These are phyloP conservation scores for Suhomyces wounanorum DNA, from an alignment of 1,139 yeast genomes.

Conservation along the genomic window DNA sequence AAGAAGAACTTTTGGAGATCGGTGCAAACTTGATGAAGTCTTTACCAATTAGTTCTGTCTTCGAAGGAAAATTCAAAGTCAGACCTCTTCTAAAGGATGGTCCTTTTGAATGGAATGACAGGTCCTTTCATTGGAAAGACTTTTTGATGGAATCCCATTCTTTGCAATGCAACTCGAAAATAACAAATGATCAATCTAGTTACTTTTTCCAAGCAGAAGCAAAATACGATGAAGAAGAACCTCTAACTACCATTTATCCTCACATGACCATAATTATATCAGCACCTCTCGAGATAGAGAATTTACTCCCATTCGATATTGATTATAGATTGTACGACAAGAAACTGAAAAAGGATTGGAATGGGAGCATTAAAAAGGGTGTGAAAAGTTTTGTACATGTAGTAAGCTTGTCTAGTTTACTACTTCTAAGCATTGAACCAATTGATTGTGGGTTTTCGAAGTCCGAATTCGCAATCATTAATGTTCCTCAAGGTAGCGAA, in stretches of 20 bases:
- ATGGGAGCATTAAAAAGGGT: conserved; percentile 62
- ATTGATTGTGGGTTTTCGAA: conserved; percentile 61
- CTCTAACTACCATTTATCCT: conserved; percentile 76
- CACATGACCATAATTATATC: conserved; percentile 77
- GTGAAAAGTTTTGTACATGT: conserved; percentile 74
- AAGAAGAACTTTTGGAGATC: conserved; percentile 31
- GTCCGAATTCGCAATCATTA: conserved; percentile 82
- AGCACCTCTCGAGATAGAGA: conserved; percentile 86
- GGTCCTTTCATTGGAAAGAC: conserved; percentile 64
- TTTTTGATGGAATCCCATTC: conserved; percentile 55
- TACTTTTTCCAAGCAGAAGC: conserved; percentile 80
- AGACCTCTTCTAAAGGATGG: conserved; percentile 58
- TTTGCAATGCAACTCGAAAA: conserved; percentile 57
- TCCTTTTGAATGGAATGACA: conserved; percentile 68
- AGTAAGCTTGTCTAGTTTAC: conserved; percentile 68
- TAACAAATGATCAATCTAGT: conserved; percentile 39
- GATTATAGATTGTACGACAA: conserved; percentile 78
- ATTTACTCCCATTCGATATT: conserved; percentile 81
- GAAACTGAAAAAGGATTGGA: conserved; percentile 70
- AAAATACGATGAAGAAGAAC: conserved; percentile 60
- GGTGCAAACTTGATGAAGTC: conserved; percentile 60
- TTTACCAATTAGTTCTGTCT: conserved; percentile 73
- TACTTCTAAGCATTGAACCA: conserved; percentile 74
- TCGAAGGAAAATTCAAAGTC: conserved; percentile 56
- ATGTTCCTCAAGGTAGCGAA: conserved; percentile 55